Conservation (phyloP, 228 moss, liverwort and hornwort species). For the Sphagnum magellanicum region DNA sequence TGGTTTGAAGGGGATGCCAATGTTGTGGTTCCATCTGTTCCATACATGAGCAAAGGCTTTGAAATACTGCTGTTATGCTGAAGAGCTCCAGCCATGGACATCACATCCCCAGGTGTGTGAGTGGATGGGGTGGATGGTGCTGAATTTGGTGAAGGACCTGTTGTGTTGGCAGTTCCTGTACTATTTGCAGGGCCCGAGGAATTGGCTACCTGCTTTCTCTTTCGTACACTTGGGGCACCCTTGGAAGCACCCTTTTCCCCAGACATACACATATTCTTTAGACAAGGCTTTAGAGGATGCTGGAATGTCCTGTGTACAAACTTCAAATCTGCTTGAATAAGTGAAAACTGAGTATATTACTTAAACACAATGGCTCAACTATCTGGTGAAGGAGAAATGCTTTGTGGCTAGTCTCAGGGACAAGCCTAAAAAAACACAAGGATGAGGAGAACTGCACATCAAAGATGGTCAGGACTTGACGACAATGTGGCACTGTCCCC, state of each 20-base stretch:
- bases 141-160: conserved; percentile 97
- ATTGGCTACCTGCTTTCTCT: conserved; percentile 97
- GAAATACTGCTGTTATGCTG: conserved; percentile 99
- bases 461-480: too few relatives aligned
- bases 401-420: too few relatives aligned
- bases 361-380: too few relatives aligned
- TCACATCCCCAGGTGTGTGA: conserved; percentile 98
- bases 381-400: too few relatives aligned
- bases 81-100: conserved; percentile 91
- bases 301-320: too few relatives aligned
- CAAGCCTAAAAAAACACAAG: too few relatives aligned
- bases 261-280: conserved; percentile 50
- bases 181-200: conserved; percentile 99
- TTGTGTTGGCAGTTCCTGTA: conserved; percentile 97
- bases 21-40: conserved; percentile 92
- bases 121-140: conserved; percentile 99
- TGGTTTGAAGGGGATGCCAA: conserved; percentile 99
- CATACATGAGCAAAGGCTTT: conserved; percentile 98
- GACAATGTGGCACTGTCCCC: too few relatives aligned
- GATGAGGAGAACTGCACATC: too few relatives aligned
- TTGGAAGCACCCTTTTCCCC: conserved; percentile 90
- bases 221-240: conserved; percentile 80
- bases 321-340: too few relatives aligned
- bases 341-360: too few relatives aligned
- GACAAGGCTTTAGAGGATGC: too few relatives aligned